Percentiles rank a stretch among this genome's conserved stretches.
These are phyloP conservation scores for Blastobotrys attinorum DNA, from an alignment of 805 yeast genomes.

Conservation along the genomic window DNA sequence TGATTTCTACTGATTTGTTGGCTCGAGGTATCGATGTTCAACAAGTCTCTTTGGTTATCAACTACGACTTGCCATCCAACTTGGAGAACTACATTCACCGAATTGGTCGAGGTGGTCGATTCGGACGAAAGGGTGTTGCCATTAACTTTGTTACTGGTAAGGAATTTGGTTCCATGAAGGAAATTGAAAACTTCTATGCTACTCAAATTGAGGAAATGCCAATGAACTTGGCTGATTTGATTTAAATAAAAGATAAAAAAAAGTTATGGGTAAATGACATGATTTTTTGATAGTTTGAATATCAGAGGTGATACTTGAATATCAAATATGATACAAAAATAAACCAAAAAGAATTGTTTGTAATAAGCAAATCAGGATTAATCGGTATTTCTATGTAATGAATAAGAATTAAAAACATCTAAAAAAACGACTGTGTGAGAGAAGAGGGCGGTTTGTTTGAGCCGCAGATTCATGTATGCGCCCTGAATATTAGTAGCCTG, in stretches of 20 bases:
- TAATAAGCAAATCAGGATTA: no score
- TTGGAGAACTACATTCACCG: slow-evolving; percentile 95
- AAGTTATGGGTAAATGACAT: not conserved
- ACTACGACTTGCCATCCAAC: slow-evolving; percentile 89
- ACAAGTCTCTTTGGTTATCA: slow-evolving; percentile 91
- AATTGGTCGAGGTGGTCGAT: slow-evolving; percentile 97
- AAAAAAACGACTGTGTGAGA: no score
- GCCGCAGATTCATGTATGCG: no score
- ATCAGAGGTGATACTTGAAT: no score
- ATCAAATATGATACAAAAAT: no score
- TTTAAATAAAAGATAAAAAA: slow-evolving; percentile 20
- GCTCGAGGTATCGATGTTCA: slow-evolving; percentile 99
- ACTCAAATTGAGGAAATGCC: slow-evolving; percentile 93
- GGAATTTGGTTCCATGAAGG: slow-evolving; percentile 68
- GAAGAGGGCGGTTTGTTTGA: no score
- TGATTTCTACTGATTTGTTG: slow-evolving; percentile 94
- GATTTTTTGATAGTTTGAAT: no score
- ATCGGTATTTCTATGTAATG: no score
- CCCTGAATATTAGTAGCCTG: no score
- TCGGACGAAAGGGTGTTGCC: slow-evolving; percentile 95
- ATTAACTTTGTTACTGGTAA: slow-evolving; percentile 83
- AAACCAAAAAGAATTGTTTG: no score
- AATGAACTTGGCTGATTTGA: slow-evolving; percentile 49
- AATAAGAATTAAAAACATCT: no score
- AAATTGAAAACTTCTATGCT: slow-evolving; percentile 79